Conservation (phyloP, 176 grass and related monocot genomes). For the Leersia perrieri region DNA sequence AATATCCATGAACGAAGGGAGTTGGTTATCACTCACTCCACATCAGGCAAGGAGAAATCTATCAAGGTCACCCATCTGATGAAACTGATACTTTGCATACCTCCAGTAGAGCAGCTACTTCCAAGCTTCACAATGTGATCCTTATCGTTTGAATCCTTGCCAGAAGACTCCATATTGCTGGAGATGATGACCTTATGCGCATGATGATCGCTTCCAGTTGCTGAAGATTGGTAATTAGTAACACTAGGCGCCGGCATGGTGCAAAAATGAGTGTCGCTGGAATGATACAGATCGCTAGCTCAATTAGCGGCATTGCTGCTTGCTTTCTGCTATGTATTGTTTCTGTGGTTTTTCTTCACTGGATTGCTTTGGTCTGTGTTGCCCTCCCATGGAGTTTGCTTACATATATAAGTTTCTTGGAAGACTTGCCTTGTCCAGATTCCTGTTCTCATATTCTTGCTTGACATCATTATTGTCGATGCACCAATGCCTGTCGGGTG, state of each 20-base stretch:
- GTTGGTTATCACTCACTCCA: background rate
- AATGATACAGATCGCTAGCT: conserved; percentile 52
- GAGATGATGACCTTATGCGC: conserved; percentile 32
- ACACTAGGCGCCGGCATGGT: conserved; percentile 53
- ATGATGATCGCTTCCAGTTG: conserved; percentile 43
- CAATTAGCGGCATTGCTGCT: conserved; percentile 45
- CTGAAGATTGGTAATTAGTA: conserved; percentile 52
- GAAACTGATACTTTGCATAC: conserved; percentile 10
- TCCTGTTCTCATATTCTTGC: conserved; percentile 32
- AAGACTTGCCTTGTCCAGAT: conserved; percentile 12
- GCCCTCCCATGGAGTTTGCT: conserved; percentile 30
- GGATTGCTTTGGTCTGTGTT: conserved; percentile 28
- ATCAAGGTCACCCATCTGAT: conserved; percentile 30
- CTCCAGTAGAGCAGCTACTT: background rate
- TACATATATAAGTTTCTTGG: conserved; percentile 42
- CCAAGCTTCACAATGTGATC: conserved; percentile 33
- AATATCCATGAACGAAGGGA: background rate
- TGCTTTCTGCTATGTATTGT: conserved; percentile 2
- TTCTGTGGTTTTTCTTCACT: conserved; percentile 25
- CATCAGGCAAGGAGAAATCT: background rate
- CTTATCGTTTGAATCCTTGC: conserved; percentile 50
- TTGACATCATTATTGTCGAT: background rate
- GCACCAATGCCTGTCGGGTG: background rate
- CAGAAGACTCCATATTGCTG: conserved; percentile 35
- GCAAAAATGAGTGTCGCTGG: conserved; percentile 61